Evolutionary conservation across 208 protist genomes (phyloP).

Genomic region (Leishmania martiniquensis): DNA sequence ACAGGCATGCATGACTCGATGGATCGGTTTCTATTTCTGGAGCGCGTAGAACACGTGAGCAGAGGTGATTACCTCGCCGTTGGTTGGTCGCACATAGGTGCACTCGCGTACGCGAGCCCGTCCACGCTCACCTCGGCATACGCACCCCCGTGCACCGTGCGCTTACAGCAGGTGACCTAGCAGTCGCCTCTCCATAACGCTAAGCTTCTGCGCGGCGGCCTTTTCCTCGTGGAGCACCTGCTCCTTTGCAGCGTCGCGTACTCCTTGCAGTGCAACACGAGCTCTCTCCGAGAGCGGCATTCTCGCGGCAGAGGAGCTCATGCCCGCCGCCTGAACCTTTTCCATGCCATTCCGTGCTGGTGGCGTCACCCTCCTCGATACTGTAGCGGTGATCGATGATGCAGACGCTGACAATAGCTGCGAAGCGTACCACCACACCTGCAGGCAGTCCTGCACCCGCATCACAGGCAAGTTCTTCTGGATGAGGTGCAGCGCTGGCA

Average conservation of each 20-base stretch:
- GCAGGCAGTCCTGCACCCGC: constrained; percentile 50
- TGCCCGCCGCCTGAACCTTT: background rate
- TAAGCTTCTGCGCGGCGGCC: constrained; percentile 24
- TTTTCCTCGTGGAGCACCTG: constrained; percentile 26
- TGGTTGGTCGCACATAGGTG: background rate
- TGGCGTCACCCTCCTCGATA: background rate
- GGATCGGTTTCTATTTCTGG: background rate
- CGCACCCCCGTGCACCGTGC: background rate
- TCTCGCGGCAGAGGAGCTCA: background rate
- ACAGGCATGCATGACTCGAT: background rate
- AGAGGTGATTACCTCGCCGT: background rate
- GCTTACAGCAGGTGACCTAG: constrained; percentile 17
- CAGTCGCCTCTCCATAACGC: constrained; percentile 32
- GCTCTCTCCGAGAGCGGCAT: constrained; percentile 12
- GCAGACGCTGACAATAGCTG: constrained; percentile 14
- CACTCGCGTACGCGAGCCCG: background rate
- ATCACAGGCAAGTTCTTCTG: constrained; percentile 44
- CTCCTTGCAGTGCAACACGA: constrained; percentile 16
- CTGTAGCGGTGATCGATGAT: background rate
- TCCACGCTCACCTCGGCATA: background rate
- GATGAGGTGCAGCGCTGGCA: constrained; percentile 35
- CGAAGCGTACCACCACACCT: constrained; percentile 42
- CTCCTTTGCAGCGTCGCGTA: constrained; percentile 29
- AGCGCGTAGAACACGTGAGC: background rate
- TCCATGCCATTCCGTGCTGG: background rate